A percentile compares a stretch with the other conserved stretches of the same genome.
Evolutionary conservation across 1,139 yeast species (phyloP).

Genomic region (Yamadazyma conglobata): DNA sequence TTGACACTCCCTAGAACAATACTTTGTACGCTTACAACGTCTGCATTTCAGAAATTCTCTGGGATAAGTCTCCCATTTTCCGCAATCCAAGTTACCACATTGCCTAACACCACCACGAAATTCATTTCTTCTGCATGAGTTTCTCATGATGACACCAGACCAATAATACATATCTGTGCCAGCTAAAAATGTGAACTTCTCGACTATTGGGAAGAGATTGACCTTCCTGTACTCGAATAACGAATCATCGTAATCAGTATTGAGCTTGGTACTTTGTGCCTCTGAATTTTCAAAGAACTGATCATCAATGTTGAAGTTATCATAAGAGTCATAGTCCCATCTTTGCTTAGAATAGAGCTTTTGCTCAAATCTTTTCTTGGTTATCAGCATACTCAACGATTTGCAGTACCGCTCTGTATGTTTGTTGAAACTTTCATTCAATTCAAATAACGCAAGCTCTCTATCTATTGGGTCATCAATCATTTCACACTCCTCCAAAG

Average conservation of each 20-base stretch:
- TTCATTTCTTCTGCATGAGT: slow-evolving; percentile 90
- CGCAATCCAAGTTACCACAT: slow-evolving; percentile 91
- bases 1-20: slow-evolving; percentile 91
- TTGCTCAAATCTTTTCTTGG: slow-evolving; percentile 30
- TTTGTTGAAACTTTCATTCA: slow-evolving; percentile 31
- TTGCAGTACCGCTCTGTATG: slow-evolving; percentile 34
- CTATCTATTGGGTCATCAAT: slow-evolving; percentile 33
- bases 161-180: slow-evolving; percentile 84
- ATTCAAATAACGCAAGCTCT: slow-evolving; percentile 41
- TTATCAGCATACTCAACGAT: slow-evolving; percentile 29
- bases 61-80: slow-evolving; percentile 91
- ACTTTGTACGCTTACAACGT: slow-evolving; percentile 90
- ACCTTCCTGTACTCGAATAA: slow-evolving; percentile 51
- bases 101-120: slow-evolving; percentile 85
- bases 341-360: slow-evolving; percentile 30
- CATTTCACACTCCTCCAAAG: slow-evolving; percentile 34
- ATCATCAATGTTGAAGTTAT: slow-evolving; percentile 52
- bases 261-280: slow-evolving; percentile 16
- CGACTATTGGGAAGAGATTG: slow-evolving; percentile 87
- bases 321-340: slow-evolving; percentile 59
- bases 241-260: slow-evolving; percentile 45
- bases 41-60: slow-evolving; percentile 93
- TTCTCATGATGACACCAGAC: slow-evolving; percentile 96
- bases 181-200: slow-evolving; percentile 76
- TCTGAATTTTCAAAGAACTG: slow-evolving; percentile 5